Percentiles rank a stretch among this genome's conserved stretches.
Conservation (phyloP, 108 stramenopile genomes). For the Cyclotella atomus region DNA sequence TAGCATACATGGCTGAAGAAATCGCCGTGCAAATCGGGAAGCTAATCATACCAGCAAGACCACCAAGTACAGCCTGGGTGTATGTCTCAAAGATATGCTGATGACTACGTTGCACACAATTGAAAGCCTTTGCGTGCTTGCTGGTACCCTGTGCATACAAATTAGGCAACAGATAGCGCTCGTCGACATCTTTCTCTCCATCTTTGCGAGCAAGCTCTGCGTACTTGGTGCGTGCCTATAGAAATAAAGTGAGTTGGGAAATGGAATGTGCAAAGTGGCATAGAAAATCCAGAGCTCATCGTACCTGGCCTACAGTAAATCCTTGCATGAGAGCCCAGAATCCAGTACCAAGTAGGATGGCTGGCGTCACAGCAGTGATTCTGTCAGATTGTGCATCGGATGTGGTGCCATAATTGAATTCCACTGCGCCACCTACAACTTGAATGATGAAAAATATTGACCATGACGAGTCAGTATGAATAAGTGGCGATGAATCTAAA, state of each 20-base stretch:
- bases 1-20: conserved; percentile 32
- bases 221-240: conserved; percentile 59
- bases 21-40: conserved; percentile 42
- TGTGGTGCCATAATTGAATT: conserved; percentile 12
- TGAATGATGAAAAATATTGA: not conserved
- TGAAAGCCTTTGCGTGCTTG: conserved; percentile 62
- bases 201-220: conserved; percentile 61
- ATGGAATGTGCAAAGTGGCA: no score
- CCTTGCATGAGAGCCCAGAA: conserved; percentile 60
- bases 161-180: conserved; percentile 60
- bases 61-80: conserved; percentile 28
- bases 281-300: no score
- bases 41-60: conserved; percentile 30
- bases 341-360: conserved; percentile 51
- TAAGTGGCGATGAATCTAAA: not conserved
- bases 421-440: conserved; percentile 23
- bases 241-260: no score
- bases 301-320: conserved; percentile 56
- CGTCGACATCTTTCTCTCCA: conserved; percentile 62
- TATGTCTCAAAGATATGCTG: conserved; percentile 73
- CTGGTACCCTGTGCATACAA: conserved; percentile 65
- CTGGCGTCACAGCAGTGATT: conserved; percentile 45
- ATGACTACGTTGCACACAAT: conserved; percentile 65
- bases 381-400: not conserved
- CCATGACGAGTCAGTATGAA: not conserved